Evolutionary conservation across 176 grass and related monocot genomes (phyloP).

Genomic region (Eleusine indica): DNA sequence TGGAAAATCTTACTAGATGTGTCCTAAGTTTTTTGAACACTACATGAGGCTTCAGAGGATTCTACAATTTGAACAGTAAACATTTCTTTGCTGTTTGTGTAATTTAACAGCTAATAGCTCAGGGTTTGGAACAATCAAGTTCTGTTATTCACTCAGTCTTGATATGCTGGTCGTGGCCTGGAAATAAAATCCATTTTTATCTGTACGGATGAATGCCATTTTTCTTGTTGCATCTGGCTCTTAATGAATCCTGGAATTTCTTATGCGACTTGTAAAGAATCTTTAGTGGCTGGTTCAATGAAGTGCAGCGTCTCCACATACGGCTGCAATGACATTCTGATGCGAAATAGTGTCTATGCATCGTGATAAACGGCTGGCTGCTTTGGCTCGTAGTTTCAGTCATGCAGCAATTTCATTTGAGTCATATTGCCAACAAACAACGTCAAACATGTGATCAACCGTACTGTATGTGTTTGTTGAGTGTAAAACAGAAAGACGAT

Average conservation of each 20-base stretch:
- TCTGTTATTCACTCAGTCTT: slow-evolving; percentile 22
- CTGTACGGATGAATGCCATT: neutral
- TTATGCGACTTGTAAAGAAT: neutral
- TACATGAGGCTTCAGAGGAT: slow-evolving; percentile 23
- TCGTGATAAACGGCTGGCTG: neutral
- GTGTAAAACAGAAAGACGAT: no score
- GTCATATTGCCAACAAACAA: neutral
- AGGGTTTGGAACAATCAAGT: slow-evolving; percentile 23
- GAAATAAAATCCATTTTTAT: slow-evolving; percentile 35
- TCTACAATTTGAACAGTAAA: slow-evolving; percentile 15
- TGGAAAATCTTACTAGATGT: slow-evolving; percentile 78
- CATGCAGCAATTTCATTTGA: neutral
- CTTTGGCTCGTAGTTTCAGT: neutral
- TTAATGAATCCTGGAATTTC: neutral
- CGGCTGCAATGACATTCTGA: neutral
- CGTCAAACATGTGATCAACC: no score
- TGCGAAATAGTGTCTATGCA: neutral
- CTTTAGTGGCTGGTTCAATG: neutral
- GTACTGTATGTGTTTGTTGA: no score
- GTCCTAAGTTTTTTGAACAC: slow-evolving; percentile 22
- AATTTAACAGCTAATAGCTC: slow-evolving; percentile 35
- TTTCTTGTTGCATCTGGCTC: neutral
- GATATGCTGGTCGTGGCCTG: slow-evolving; percentile 11
- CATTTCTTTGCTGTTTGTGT: slow-evolving; percentile 35
- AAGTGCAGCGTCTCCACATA: neutral